Percentiles rank a stretch among this genome's conserved stretches.
Evolutionary conservation across 2,329 filamentous ascomycete species (phyloP).

Genomic region (Fusarium sp.): DNA sequence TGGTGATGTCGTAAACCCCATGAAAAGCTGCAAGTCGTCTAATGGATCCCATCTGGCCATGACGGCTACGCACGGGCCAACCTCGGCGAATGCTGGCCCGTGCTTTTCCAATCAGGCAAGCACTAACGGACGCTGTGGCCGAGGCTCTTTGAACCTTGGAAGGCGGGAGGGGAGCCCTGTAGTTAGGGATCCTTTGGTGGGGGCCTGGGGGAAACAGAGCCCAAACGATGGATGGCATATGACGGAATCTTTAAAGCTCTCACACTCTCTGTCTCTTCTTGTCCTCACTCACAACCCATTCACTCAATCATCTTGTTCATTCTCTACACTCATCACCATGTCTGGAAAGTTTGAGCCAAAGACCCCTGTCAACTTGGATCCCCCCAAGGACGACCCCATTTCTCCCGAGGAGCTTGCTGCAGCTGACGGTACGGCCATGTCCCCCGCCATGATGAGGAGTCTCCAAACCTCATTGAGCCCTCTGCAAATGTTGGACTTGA

Average conservation of each 20-base stretch:
- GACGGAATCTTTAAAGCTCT: slow-evolving; percentile 35
- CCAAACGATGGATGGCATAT: slow-evolving; percentile 22
- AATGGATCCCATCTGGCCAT: slow-evolving; percentile 21
- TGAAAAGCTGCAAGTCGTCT: slow-evolving; percentile 25
- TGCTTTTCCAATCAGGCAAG: slow-evolving; percentile 27
- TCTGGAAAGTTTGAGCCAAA: slow-evolving; percentile 83
- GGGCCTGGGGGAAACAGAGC: background rate
- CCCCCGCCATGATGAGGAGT: background rate
- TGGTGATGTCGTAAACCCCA: slow-evolving; percentile 19
- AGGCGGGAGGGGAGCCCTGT: background rate
- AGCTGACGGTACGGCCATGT: slow-evolving; percentile 78
- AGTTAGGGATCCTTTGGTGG: background rate
- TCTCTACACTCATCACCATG: slow-evolving; percentile 53
- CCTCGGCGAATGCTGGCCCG: slow-evolving; percentile 33
- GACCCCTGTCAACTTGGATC: slow-evolving; percentile 77
- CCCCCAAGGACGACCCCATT: slow-evolving; percentile 90
- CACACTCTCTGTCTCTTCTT: background rate
- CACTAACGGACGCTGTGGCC: slow-evolving; percentile 6
- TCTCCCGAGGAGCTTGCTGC: slow-evolving; percentile 81
- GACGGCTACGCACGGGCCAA: slow-evolving; percentile 37
- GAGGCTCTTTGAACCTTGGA: slow-evolving; percentile 9
- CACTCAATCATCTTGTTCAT: background rate
- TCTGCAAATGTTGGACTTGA: background rate
- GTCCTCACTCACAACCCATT: background rate
- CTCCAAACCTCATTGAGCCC: background rate